Conservation (phyloP, 176 grass and related monocot genomes). For the Rhynchospora breviuscula region DNA sequence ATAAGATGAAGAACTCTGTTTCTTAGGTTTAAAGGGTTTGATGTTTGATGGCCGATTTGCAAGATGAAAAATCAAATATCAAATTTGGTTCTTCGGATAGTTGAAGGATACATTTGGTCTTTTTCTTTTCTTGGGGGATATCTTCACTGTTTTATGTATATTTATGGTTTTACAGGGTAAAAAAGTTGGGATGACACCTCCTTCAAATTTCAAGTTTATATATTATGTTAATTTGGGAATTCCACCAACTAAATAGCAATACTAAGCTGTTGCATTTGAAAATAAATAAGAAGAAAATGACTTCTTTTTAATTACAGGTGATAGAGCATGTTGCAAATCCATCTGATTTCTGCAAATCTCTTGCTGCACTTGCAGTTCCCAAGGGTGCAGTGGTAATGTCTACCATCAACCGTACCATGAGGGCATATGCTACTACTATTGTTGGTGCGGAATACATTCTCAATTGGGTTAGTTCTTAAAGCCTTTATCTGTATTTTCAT, state of each 20-base stretch:
- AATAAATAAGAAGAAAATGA: slow-evolving; percentile 3
- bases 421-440: slow-evolving; percentile 86
- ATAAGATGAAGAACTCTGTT: not conserved
- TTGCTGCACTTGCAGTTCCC: slow-evolving; percentile 59
- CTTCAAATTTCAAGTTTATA: not conserved
- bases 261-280: not conserved
- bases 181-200: not conserved
- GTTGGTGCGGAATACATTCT: slow-evolving; percentile 87
- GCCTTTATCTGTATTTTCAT: not conserved
- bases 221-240: not conserved
- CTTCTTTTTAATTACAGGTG: slow-evolving; percentile 51
- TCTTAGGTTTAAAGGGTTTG: not conserved
- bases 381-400: slow-evolving; percentile 68
- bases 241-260: not conserved
- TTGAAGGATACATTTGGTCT: not conserved
- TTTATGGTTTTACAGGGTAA: not conserved
- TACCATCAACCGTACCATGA: slow-evolving; percentile 89
- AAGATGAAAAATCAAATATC: not conserved
- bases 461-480: slow-evolving; percentile 55
- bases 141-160: not conserved
- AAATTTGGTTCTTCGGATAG: not conserved
- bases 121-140: not conserved
- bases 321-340: slow-evolving; percentile 90
- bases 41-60: not conserved
- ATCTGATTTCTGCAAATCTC: slow-evolving; percentile 70